Conservation (phyloP, 164 flowering plant genomes). For the Vitis riparia region DNA sequence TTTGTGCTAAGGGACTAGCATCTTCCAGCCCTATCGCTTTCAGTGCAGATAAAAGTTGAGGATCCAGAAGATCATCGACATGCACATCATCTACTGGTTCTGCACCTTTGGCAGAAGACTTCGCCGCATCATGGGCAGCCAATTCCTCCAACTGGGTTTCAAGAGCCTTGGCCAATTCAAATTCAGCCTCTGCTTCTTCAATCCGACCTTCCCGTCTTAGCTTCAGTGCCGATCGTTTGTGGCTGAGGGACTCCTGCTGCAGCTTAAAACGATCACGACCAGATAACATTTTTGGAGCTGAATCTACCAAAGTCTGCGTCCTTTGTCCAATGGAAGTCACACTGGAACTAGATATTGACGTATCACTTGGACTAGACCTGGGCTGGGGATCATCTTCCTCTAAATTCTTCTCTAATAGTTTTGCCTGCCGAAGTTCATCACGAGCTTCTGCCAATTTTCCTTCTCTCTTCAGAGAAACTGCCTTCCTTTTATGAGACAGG, state of each 20-base stretch:
- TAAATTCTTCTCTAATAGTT: slow-evolving; percentile 59
- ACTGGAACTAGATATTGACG: slow-evolving; percentile 21
- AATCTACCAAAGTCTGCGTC: slow-evolving; percentile 25
- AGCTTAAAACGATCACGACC: slow-evolving; percentile 83
- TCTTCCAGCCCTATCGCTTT: slow-evolving; percentile 69
- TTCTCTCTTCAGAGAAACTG: slow-evolving; percentile 72
- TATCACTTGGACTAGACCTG: slow-evolving; percentile 12
- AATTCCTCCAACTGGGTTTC: slow-evolving; percentile 73
- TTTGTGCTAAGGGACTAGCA: slow-evolving; percentile 20
- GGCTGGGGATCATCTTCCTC: slow-evolving; percentile 30
- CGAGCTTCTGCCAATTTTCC: slow-evolving; percentile 78
- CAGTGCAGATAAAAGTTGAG: slow-evolving; percentile 84
- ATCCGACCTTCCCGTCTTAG: slow-evolving; percentile 80
- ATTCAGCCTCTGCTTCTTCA: slow-evolving; percentile 85
- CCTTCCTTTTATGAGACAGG: slow-evolving; percentile 61
- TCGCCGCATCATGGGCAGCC: slow-evolving; percentile 24
- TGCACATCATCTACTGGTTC: slow-evolving; percentile 43
- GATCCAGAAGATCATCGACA: slow-evolving; percentile 88
- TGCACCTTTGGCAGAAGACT: slow-evolving; percentile 16
- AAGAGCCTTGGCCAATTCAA: slow-evolving; percentile 77
- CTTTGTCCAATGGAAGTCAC: slow-evolving; percentile 27
- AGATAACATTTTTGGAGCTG: slow-evolving; percentile 53
- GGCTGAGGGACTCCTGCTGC: slow-evolving; percentile 85
- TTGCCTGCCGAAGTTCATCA: slow-evolving; percentile 69
- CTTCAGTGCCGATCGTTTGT: slow-evolving; percentile 85